Evolutionary conservation across 305 asterid species (phyloP), one percentile per base, ranked within the genome.

Genomic region (Solanum chacoense): DNA sequence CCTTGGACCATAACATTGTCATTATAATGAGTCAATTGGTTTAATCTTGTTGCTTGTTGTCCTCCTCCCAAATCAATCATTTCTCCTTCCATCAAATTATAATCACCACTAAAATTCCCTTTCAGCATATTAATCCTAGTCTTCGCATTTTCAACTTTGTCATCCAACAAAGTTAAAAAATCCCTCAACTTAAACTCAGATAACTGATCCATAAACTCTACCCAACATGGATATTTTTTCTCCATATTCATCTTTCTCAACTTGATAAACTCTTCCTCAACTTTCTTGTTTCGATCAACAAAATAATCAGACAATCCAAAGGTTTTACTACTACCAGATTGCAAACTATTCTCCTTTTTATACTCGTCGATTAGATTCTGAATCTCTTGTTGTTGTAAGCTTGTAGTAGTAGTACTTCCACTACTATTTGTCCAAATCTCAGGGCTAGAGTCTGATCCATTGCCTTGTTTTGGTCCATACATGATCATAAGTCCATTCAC

Each of bases 401-500:
- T 50, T 9, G 22, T 31, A 18, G 22, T 31, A 18, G 4, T 29
- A 28, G 1, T 40, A 14, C 10, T 31, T 13, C 37, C 69, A 32
- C 31, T 83, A 80, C 89, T 88, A 22, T 89, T 89, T 4, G 96
- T 98, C 97, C 98, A 96, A 0, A 94, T 87, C 24, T 91, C 93
- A 10, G 95, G 91, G 6, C 90, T 88, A 5, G 29, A 24, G 7
- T 42, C 22, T 7, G 85, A 59, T 1, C 45, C 40, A 12, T 90
- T 90, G 28, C 16, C 92, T 67, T 88, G 91, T 73, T 71, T 84
- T 0, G 96, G 94, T 6, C 93, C 94, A 72, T 90, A 90, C 89
- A 96, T 92, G 42, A 96, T 92, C 92, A 95, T 91, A 89, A 96
- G 94, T 0, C 96, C 95, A 12, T 72, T 63, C 6, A 96, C 95